These are phyloP conservation scores for Linnemannia zychae DNA, from an alignment of 192 early-diverging fungal genomes.

Conservation along the genomic window DNA sequence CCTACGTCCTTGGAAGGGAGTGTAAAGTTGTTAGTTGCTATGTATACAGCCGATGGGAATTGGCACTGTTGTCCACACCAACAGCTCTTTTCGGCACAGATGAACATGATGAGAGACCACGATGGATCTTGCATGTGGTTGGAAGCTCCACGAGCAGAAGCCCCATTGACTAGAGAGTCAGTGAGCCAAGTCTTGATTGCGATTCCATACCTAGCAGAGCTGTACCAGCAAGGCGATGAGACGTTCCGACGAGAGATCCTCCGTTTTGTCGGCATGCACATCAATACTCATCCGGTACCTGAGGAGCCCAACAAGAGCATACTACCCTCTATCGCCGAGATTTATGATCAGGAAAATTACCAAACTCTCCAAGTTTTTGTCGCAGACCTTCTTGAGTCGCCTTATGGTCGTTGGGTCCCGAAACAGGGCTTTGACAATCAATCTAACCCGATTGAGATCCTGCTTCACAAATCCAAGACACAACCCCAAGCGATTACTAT, in stretches of 20 bases:
- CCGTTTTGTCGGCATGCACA: constrained; percentile 13
- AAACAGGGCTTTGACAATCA: constrained; percentile 1
- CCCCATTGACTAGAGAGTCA: neutral
- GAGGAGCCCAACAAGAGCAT: neutral
- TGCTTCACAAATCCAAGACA: neutral
- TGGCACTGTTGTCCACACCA: constrained; percentile 8
- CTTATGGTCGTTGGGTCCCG: constrained; percentile 26
- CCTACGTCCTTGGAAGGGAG: constrained; percentile 12
- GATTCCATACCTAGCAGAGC: neutral
- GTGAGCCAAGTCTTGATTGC: neutral
- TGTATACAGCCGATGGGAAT: neutral
- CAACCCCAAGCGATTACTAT: neutral
- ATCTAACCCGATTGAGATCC: constrained; percentile 13
- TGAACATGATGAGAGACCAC: neutral
- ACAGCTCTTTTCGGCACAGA: neutral
- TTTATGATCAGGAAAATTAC: constrained; percentile 6
- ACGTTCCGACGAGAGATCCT: neutral
- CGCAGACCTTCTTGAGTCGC: neutral
- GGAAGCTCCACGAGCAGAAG: neutral
- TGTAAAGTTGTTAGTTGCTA: neutral
- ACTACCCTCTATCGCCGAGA: neutral
- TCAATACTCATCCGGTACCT: constrained; percentile 8
- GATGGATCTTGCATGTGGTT: neutral
- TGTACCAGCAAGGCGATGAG: neutral
- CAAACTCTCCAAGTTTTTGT: neutral